These are phyloP conservation scores for Rhodotorula kratochvilovae DNA, from an alignment of 768 basidiomycete genomes.

Conservation along the genomic window DNA sequence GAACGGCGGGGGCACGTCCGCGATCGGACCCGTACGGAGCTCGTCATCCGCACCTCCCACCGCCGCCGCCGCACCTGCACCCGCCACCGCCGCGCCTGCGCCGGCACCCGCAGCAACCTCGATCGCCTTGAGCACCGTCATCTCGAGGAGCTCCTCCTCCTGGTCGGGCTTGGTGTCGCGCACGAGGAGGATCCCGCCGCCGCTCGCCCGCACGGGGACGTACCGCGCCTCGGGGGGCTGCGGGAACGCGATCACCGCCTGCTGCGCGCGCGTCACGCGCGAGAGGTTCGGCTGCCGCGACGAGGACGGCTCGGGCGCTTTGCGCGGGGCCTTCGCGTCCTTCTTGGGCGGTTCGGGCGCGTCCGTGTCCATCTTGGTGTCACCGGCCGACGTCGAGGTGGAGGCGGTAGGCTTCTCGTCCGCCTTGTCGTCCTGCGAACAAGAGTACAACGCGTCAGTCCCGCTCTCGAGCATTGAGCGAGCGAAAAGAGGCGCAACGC, in stretches of 20 bases:
- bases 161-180: constrained; percentile 67
- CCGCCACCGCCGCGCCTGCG: constrained; percentile 21
- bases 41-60: constrained; percentile 10
- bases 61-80: neutral
- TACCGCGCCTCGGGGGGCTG: constrained; percentile 63
- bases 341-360: constrained; percentile 1
- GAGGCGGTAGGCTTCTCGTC: constrained; percentile 47
- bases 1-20: constrained; percentile 33
- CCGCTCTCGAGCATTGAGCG: too few species aligned
- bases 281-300: constrained; percentile 82
- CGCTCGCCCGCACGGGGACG: constrained; percentile 82
- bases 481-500: constrained; percentile 43
- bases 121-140: constrained; percentile 46
- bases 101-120: constrained; percentile 1
- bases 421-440: neutral
- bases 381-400: constrained; percentile 55
- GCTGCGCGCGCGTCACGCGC: constrained; percentile 83
- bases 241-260: constrained; percentile 74
- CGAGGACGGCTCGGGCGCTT: constrained; percentile 62
- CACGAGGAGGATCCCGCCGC: constrained; percentile 82
- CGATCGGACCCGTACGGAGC: constrained; percentile 21
- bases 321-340: constrained; percentile 47
- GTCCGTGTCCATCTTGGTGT: constrained; percentile 72
- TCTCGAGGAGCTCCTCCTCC: constrained; percentile 67
- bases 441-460: constrained; percentile 1